phyloP scores from a whole-genome alignment of 2,329 filamentous ascomycete species.

The Aspergillus sp. region DNA sequence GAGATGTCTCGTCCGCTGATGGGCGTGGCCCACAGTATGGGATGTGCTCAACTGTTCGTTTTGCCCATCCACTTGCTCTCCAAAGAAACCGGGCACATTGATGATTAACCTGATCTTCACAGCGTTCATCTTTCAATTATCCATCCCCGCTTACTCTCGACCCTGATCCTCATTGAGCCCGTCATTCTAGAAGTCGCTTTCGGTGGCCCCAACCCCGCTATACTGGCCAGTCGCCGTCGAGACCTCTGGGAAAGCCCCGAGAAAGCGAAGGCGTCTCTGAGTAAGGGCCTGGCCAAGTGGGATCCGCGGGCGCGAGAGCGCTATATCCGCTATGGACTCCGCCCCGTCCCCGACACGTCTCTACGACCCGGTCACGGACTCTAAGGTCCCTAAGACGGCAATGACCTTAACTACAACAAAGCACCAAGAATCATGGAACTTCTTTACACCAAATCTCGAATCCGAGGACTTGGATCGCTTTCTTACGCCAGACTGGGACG shows the following conservation, averaged over 20 bases:
- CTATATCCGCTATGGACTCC: neutral
- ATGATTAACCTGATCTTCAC: too few relatives aligned
- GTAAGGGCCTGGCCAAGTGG: neutral
- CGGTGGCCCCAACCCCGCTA: slow-evolving; percentile 6
- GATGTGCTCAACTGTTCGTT: slow-evolving; percentile 60
- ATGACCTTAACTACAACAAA: slow-evolving; percentile 21
- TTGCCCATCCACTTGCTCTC: too few relatives aligned
- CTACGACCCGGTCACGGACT: slow-evolving; percentile 8
- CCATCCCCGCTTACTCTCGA: slow-evolving; percentile 73
- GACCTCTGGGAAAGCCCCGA: slow-evolving; percentile 12
- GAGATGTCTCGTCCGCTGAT: slow-evolving; percentile 59
- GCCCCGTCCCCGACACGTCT: slow-evolving; percentile 16
- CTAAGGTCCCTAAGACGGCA: slow-evolving; percentile 4
- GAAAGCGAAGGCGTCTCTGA: neutral
- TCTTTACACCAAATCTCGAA: slow-evolving; percentile 10
- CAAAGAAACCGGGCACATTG: too few relatives aligned
- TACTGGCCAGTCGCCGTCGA: slow-evolving; percentile 1
- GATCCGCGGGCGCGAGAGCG: neutral
- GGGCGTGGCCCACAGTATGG: slow-evolving; percentile 83
- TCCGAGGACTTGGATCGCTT: slow-evolving; percentile 12
- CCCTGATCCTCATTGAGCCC: slow-evolving; percentile 70
- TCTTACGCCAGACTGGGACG: slow-evolving; percentile 18
- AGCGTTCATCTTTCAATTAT: slow-evolving; percentile 63
- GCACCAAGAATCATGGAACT: slow-evolving; percentile 16
- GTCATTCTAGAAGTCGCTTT: slow-evolving; percentile 17